phyloP scores from a whole-genome alignment of 2,329 filamentous ascomycete species.

The Penicillium italicum region DNA sequence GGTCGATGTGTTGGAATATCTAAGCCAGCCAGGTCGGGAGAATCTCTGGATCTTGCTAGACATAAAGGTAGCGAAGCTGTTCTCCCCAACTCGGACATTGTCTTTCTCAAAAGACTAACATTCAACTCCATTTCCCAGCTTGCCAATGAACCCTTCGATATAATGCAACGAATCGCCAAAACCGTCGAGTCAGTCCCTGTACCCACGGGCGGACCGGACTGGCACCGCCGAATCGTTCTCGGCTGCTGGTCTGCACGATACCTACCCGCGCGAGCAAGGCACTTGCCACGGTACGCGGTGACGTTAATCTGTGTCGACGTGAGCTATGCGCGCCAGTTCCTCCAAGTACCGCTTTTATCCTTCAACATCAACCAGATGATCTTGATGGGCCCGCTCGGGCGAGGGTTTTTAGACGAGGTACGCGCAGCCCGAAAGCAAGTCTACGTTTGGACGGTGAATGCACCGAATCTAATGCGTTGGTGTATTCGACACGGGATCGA shows the following conservation, averaged over 20 bases:
- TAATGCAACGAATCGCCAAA: slow-evolving; percentile 67
- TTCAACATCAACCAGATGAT: slow-evolving; percentile 74
- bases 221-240: slow-evolving; percentile 70
- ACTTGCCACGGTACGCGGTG: slow-evolving; percentile 45
- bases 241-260: slow-evolving; percentile 79
- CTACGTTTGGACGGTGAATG: slow-evolving; percentile 85
- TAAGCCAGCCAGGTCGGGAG: slow-evolving; percentile 62
- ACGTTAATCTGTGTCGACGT: slow-evolving; percentile 44
- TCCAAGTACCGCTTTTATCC: slow-evolving; percentile 59
- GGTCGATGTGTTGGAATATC: slow-evolving; percentile 67
- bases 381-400: slow-evolving; percentile 66
- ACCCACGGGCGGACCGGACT: slow-evolving; percentile 47
- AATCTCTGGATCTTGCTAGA: slow-evolving; percentile 80
- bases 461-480: slow-evolving; percentile 76
- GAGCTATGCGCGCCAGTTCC: slow-evolving; percentile 66
- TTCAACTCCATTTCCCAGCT: slow-evolving; percentile 15
- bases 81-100: too few species aligned
- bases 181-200: slow-evolving; percentile 55
- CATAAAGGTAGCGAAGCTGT: slow-evolving; percentile 63
- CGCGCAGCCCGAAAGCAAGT: slow-evolving; percentile 57
- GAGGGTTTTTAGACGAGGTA: slow-evolving; percentile 62
- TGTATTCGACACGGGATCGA: slow-evolving; percentile 64
- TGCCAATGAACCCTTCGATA: slow-evolving; percentile 52
- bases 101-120: neutral
- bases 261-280: slow-evolving; percentile 58